Conservation (phyloP, 768 basidiomycete species). For the Lactarius hengduanensis region DNA sequence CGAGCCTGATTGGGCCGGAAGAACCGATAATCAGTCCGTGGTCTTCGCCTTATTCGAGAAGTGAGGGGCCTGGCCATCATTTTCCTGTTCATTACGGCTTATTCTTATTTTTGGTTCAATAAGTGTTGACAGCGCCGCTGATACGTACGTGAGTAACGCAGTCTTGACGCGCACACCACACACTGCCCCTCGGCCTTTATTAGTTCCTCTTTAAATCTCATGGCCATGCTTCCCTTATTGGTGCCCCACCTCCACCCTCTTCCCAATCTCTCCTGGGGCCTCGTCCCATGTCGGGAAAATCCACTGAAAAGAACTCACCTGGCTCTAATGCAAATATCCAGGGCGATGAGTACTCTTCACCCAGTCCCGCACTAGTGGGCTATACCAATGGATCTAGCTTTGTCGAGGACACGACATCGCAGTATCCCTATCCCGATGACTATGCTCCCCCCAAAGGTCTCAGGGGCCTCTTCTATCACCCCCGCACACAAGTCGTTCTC, state of each 20-base stretch:
- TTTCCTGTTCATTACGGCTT: not conserved
- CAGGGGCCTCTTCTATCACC: slow-evolving; percentile 57
- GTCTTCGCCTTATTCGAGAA: not conserved
- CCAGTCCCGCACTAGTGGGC: not conserved
- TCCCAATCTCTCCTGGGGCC: slow-evolving; percentile 4
- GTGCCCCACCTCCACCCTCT: not conserved
- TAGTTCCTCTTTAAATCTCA: not conserved
- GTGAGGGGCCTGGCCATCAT: not conserved
- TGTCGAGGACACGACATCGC: slow-evolving; percentile 9
- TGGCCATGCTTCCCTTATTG: slow-evolving; percentile 10
- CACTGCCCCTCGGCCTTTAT: not conserved
- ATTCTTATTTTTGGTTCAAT: not conserved
- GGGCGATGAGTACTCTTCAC: not conserved
- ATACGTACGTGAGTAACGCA: not conserved
- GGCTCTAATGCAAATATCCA: not conserved
- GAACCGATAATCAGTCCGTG: not conserved
- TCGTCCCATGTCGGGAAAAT: slow-evolving; percentile 19
- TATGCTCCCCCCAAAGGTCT: slow-evolving; percentile 51
- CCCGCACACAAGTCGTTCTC: slow-evolving; percentile 56
- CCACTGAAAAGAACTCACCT: slow-evolving; percentile 14
- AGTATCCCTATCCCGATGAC: slow-evolving; percentile 28
- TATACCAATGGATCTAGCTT: slow-evolving; percentile 14
- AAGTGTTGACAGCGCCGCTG: not conserved
- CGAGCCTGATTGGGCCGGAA: not conserved
- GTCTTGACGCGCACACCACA: not conserved